Evolutionary conservation across 2,329 filamentous ascomycete species (phyloP).

Genomic region (Leptographium wingfieldii): DNA sequence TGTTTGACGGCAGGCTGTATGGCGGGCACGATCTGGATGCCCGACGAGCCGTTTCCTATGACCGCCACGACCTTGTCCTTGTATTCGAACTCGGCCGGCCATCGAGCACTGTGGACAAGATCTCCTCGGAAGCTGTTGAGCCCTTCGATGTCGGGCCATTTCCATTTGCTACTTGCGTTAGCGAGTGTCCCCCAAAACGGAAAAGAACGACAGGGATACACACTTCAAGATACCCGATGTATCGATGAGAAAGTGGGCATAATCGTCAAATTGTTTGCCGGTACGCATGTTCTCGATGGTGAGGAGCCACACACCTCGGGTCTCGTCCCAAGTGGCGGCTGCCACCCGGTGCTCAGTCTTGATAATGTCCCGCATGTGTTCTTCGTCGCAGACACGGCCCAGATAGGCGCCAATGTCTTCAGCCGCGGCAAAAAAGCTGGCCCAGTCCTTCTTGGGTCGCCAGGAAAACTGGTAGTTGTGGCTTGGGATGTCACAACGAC

Average conservation of each 20-base stretch:
- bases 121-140: conserved; percentile 33
- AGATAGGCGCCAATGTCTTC: conserved; percentile 45
- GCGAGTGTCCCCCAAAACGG: neutral
- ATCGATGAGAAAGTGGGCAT: conserved; percentile 35
- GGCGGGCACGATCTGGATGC: conserved; percentile 38
- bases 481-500: conserved; percentile 41
- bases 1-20: conserved; percentile 29
- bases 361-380: conserved; percentile 30
- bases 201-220: conserved; percentile 11
- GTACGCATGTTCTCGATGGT: conserved; percentile 25
- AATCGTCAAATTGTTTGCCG: conserved; percentile 27
- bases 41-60: conserved; percentile 44
- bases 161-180: conserved; percentile 30
- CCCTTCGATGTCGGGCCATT: conserved; percentile 36
- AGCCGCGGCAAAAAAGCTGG: conserved; percentile 40
- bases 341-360: conserved; percentile 29
- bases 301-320: conserved; percentile 28
- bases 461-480: conserved; percentile 53
- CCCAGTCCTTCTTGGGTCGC: conserved; percentile 47
- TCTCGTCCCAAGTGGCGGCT: conserved; percentile 32
- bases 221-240: conserved; percentile 41
- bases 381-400: conserved; percentile 29
- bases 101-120: conserved; percentile 40
- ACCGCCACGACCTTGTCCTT: conserved; percentile 39
- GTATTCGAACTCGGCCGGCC: conserved; percentile 36